Conservation (phyloP, 148 eudicot genomes). For the Amaranthus hypochondriacus region DNA sequence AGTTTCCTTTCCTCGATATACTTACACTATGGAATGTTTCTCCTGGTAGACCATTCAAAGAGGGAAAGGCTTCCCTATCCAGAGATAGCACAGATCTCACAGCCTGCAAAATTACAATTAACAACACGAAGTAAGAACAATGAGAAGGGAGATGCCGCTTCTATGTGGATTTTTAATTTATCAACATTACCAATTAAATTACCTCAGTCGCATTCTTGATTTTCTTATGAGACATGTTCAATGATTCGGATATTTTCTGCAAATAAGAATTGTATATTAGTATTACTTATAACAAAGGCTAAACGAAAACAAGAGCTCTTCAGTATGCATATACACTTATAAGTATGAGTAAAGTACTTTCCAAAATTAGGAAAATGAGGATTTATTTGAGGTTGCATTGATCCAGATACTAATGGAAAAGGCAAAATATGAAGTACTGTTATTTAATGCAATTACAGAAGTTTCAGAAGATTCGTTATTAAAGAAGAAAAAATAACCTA, state of each 20-base stretch:
- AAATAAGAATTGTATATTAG: too few relatives aligned
- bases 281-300: too few relatives aligned
- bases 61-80: conserved; percentile 80
- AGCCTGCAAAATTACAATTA: conserved; percentile 45
- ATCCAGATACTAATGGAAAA: too few relatives aligned
- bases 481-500: conserved; percentile 30
- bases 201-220: conserved; percentile 94
- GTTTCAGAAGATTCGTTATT: too few relatives aligned
- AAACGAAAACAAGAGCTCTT: too few relatives aligned
- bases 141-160: neutral
- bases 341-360: too few relatives aligned
- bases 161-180: neutral
- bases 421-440: too few relatives aligned
- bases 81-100: conserved; percentile 66
- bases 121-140: conserved; percentile 4
- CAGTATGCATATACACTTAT: too few relatives aligned
- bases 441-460: too few relatives aligned
- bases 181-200: neutral
- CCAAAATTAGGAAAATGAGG: too few relatives aligned
- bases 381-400: too few relatives aligned
- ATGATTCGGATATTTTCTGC: too few relatives aligned
- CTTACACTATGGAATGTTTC: conserved; percentile 87
- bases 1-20: neutral
- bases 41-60: conserved; percentile 80
- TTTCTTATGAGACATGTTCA: conserved; percentile 43